Conservation (phyloP, 2,329 filamentous ascomycete species). For the Colletotrichum karsti region DNA sequence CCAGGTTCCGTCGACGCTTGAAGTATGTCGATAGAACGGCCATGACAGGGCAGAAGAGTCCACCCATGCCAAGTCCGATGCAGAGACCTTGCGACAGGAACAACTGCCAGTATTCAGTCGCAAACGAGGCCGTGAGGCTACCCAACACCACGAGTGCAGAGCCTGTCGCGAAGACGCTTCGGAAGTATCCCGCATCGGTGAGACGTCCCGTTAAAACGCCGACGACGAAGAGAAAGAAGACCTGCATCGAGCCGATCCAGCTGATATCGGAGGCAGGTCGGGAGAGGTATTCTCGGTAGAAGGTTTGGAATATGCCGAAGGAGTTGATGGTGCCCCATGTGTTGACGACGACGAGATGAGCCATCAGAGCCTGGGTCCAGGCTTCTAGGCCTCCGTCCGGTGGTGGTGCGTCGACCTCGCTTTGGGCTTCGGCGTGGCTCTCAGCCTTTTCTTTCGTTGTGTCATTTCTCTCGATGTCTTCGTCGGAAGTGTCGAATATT, state of each 20-base stretch:
- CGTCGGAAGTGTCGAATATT: neutral
- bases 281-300: slow-evolving; percentile 41
- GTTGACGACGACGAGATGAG: slow-evolving; percentile 45
- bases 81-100: slow-evolving; percentile 62
- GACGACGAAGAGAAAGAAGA: slow-evolving; percentile 51
- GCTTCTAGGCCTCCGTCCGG: slow-evolving; percentile 3
- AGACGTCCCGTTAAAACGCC: slow-evolving; percentile 52
- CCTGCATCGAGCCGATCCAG: slow-evolving; percentile 55
- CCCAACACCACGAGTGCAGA: slow-evolving; percentile 47
- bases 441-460: neutral
- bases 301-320: slow-evolving; percentile 54
- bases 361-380: slow-evolving; percentile 11
- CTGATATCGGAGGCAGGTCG: slow-evolving; percentile 47
- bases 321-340: slow-evolving; percentile 51
- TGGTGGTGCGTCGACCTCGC: neutral
- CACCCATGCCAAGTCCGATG: slow-evolving; percentile 57
- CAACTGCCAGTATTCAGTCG: slow-evolving; percentile 55
- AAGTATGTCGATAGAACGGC: slow-evolving; percentile 69
- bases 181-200: slow-evolving; percentile 52
- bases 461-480: neutral
- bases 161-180: slow-evolving; percentile 46
- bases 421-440: neutral
- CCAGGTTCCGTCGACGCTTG: slow-evolving; percentile 57
- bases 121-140: slow-evolving; percentile 53
- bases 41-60: slow-evolving; percentile 62